These are phyloP conservation scores for Floccularia luteovirens DNA, from an alignment of 768 basidiomycete species.

Conservation along the genomic window DNA sequence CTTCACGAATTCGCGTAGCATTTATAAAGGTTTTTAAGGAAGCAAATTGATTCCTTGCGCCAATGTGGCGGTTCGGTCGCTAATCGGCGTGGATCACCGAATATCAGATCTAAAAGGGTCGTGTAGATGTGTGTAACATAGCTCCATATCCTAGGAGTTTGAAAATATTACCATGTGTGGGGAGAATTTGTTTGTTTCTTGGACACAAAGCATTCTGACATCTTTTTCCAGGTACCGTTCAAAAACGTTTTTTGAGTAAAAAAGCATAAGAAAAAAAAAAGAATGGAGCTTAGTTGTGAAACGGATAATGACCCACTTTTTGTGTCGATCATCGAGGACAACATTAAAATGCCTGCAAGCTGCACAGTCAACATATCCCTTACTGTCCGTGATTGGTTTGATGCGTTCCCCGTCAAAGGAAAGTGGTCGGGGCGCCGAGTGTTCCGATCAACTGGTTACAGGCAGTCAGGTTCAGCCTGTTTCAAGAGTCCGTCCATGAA, in stretches of 20 bases:
- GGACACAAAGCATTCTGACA: constrained; percentile 20
- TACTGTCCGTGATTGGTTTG: too few species aligned
- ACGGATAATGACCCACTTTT: not conserved
- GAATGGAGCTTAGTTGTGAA: not conserved
- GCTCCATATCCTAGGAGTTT: constrained; percentile 36
- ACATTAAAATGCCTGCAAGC: too few species aligned
- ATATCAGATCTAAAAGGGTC: constrained; percentile 74
- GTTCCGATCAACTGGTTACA: constrained; percentile 23
- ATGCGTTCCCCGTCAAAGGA: constrained; percentile 13
- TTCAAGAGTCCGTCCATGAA: too few species aligned
- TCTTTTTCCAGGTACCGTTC: constrained; percentile 31
- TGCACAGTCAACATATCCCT: too few species aligned
- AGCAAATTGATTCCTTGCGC: constrained; percentile 32
- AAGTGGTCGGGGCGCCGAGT: constrained; percentile 20
- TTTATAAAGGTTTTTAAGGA: constrained; percentile 42
- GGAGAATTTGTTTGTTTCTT: constrained; percentile 35
- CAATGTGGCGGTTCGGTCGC: constrained; percentile 30
- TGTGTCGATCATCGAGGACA: not conserved
- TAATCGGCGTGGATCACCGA: constrained; percentile 49
- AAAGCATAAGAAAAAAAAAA: constrained; percentile 7
- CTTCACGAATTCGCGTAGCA: constrained; percentile 35
- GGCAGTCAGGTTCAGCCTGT: constrained; percentile 6
- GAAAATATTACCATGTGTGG: constrained; percentile 28
- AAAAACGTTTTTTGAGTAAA: constrained; percentile 20
- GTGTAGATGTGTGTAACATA: constrained; percentile 35